A percentile compares a stretch with the other conserved stretches of the same genome.
These are phyloP conservation scores for Starmerella vitae DNA, from an alignment of 805 yeast species.

Conservation along the genomic window DNA sequence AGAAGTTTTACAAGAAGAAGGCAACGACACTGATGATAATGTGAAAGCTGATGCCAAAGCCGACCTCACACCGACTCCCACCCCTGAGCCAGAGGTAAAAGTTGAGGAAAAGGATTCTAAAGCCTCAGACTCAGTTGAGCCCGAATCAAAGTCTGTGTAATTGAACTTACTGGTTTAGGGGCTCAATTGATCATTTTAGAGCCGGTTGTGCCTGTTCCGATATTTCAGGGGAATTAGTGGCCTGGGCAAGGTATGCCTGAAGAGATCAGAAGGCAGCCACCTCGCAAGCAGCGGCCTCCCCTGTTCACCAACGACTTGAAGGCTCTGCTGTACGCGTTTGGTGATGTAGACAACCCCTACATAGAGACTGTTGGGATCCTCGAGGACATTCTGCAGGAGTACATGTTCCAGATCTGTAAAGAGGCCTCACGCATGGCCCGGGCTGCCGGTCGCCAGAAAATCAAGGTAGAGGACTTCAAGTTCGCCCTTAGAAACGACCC, in stretches of 20 bases:
- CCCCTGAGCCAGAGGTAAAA: constrained; percentile 1
- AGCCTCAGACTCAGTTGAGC: no score
- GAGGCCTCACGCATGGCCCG: constrained; percentile 40
- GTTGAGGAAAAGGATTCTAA: background rate
- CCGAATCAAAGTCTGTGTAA: no score
- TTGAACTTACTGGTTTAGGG: no score
- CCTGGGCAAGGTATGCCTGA: background rate
- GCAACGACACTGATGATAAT: constrained; percentile 7
- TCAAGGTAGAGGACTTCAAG: constrained; percentile 59
- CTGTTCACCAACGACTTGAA: constrained; percentile 35
- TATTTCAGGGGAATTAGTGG: background rate
- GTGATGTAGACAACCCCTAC: constrained; percentile 56
- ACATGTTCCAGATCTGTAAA: constrained; percentile 47
- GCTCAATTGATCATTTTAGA: no score
- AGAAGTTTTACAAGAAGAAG: constrained; percentile 7
- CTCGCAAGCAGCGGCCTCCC: constrained; percentile 18
- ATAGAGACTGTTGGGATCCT: constrained; percentile 50
- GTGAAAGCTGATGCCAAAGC: constrained; percentile 1
- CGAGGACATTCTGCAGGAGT: constrained; percentile 55
- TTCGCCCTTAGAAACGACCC: constrained; percentile 57
- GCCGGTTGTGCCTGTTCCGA: no score
- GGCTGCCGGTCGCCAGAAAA: constrained; percentile 43
- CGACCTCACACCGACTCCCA: no score
- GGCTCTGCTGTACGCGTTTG: constrained; percentile 54
- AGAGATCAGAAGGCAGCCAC: constrained; percentile 11